Evolutionary conservation across 176 grass and related monocot genomes (phyloP).

Genomic region (Otatea glauca): DNA sequence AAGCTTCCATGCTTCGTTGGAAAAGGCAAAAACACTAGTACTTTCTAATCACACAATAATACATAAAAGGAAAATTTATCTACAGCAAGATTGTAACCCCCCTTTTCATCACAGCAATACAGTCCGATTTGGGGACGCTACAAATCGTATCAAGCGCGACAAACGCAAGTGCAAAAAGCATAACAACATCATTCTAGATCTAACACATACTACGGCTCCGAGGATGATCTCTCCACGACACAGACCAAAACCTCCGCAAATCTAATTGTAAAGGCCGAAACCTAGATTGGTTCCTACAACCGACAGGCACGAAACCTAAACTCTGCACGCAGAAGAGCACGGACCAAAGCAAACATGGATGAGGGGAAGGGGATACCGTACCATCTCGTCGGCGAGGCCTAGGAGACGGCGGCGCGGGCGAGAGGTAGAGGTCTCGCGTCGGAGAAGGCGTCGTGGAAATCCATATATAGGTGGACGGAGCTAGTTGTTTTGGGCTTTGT

Average conservation of each 20-base stretch:
- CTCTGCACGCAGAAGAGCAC: neutral
- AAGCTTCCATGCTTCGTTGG: neutral
- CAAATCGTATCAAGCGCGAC: no score
- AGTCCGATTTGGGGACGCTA: neutral
- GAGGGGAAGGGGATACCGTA: neutral
- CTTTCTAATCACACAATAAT: neutral
- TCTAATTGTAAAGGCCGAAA: neutral
- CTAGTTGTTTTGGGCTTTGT: neutral
- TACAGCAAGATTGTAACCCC: neutral
- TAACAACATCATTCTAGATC: neutral
- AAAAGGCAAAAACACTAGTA: neutral
- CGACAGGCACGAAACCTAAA: neutral
- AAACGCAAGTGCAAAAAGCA: neutral
- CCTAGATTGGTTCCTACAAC: neutral
- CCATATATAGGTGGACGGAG: neutral
- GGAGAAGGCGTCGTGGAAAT: neutral
- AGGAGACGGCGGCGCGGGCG: neutral
- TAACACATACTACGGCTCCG: neutral
- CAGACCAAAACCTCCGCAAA: neutral
- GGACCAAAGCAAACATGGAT: no score
- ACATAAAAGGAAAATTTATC: neutral
- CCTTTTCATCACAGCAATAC: neutral
- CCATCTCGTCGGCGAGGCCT: constrained; percentile 27
- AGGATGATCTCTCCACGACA: neutral
- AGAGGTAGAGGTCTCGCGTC: neutral